Percentiles rank a stretch among this genome's conserved stretches.
Evolutionary conservation across 805 yeast genomes (phyloP).

Genomic region (Metschnikowia koreensis): DNA sequence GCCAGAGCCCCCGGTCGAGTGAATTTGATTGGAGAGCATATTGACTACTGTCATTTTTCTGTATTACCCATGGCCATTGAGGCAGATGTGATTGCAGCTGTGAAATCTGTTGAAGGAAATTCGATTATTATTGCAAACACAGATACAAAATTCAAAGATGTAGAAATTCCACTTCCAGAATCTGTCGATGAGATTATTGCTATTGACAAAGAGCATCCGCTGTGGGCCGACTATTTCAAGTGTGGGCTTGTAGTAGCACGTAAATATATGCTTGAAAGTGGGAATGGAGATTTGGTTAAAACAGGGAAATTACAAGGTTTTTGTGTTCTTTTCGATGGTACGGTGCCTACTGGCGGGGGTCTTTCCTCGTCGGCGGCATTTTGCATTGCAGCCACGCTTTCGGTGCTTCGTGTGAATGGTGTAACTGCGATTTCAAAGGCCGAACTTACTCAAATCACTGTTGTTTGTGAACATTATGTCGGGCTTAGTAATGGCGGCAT

Average conservation of each 20-base stretch:
- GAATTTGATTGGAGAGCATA: slow-evolving; percentile 72
- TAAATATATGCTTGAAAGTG: slow-evolving; percentile 29
- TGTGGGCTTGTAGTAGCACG: slow-evolving; percentile 64
- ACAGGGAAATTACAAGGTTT: slow-evolving; percentile 42
- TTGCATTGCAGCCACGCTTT: slow-evolving; percentile 61
- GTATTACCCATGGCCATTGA: slow-evolving; percentile 75
- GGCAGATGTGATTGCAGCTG: slow-evolving; percentile 58
- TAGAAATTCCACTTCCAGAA: slow-evolving; percentile 44
- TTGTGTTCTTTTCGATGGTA: slow-evolving; percentile 55
- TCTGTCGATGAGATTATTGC: slow-evolving; percentile 36
- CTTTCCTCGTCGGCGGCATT: slow-evolving; percentile 72
- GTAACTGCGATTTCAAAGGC: slow-evolving; percentile 42
- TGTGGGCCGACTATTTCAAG: slow-evolving; percentile 70
- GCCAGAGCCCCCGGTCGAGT: slow-evolving; percentile 76
- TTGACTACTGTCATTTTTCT: slow-evolving; percentile 65
- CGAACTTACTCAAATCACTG: slow-evolving; percentile 58
- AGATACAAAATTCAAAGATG: slow-evolving; percentile 33
- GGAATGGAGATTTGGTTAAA: slow-evolving; percentile 23
- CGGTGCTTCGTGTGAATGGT: slow-evolving; percentile 54
- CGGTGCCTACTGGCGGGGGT: slow-evolving; percentile 73
- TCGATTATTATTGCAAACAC: slow-evolving; percentile 30
- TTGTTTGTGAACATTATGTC: slow-evolving; percentile 64
- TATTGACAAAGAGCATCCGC: slow-evolving; percentile 49
- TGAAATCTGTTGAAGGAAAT: slow-evolving; percentile 15
- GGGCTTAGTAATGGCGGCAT: slow-evolving; percentile 80